A percentile compares a stretch with the other conserved stretches of the same genome.
These are phyloP conservation scores for Solanum sejunctum DNA, from an alignment of 257 asterid species.

Conservation along the genomic window DNA sequence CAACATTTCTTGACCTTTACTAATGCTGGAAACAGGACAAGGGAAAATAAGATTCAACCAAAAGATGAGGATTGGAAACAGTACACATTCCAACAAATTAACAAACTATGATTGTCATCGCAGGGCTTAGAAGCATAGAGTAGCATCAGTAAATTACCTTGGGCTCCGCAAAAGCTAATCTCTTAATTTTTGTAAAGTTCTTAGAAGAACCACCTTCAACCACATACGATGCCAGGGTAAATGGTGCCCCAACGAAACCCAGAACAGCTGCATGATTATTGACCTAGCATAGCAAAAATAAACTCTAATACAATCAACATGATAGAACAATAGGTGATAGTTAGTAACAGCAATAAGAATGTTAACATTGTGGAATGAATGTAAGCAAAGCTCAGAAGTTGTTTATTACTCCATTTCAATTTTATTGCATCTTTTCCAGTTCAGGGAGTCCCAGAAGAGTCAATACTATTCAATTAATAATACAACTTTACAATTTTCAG, in stretches of 20 bases:
- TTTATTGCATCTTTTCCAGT: background rate
- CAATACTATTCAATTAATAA: background rate
- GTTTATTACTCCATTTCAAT: background rate
- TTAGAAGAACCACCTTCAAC: constrained; percentile 99
- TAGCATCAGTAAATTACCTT: constrained; percentile 33
- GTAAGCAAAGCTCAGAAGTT: background rate
- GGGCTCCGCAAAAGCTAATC: constrained; percentile 86
- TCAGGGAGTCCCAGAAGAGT: background rate
- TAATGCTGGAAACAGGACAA: background rate
- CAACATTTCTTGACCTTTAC: background rate
- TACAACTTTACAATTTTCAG: background rate
- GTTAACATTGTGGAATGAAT: background rate
- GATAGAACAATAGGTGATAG: background rate
- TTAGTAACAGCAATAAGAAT: background rate
- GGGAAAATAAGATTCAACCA: background rate
- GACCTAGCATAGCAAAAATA: constrained; percentile 31
- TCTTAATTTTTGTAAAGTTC: constrained; percentile 85
- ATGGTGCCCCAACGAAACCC: constrained; percentile 98
- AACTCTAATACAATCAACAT: background rate
- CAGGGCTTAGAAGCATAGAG: background rate
- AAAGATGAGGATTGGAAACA: background rate
- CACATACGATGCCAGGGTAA: constrained; percentile 87
- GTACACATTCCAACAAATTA: background rate
- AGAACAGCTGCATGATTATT: constrained; percentile 95
- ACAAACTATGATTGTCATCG: background rate